Evolutionary conservation across 805 yeast genomes (phyloP).

Genomic region (Starmerella riodocensis): DNA sequence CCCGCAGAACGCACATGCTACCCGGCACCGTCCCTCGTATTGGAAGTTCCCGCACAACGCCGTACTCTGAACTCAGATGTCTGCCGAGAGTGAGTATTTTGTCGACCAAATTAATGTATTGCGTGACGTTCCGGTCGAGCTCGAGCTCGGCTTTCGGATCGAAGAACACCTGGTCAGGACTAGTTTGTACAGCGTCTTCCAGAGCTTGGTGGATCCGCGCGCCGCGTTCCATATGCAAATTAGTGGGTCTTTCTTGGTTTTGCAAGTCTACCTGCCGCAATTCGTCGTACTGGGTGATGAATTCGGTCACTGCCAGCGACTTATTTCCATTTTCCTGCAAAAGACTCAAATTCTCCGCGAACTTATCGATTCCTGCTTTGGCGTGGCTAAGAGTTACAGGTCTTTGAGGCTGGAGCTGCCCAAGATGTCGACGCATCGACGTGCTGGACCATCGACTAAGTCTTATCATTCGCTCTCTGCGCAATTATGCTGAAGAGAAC

Average conservation of each 20-base stretch:
- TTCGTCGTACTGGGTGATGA: constrained; percentile 17
- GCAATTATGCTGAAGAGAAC: constrained; percentile 71
- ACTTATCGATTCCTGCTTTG: background rate
- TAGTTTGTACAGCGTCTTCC: background rate
- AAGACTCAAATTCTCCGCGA: background rate
- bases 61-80: background rate
- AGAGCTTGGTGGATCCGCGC: constrained; percentile 9
- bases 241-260: background rate
- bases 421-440: background rate
- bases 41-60: constrained; percentile 23
- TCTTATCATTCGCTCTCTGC: constrained; percentile 32
- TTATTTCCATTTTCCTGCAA: background rate
- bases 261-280: constrained; percentile 5
- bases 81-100: constrained; percentile 14
- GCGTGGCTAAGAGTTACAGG: background rate
- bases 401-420: background rate
- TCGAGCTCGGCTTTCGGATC: background rate
- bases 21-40: constrained; percentile 21
- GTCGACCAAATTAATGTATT: constrained; percentile 16
- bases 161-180: background rate
- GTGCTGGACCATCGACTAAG: background rate
- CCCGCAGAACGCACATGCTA: constrained; percentile 19
- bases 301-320: constrained; percentile 10
- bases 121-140: background rate
- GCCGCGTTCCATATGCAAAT: constrained; percentile 7